phyloP scores from a whole-genome alignment of 2,329 filamentous ascomycete species.

The Onygenales sp. region DNA sequence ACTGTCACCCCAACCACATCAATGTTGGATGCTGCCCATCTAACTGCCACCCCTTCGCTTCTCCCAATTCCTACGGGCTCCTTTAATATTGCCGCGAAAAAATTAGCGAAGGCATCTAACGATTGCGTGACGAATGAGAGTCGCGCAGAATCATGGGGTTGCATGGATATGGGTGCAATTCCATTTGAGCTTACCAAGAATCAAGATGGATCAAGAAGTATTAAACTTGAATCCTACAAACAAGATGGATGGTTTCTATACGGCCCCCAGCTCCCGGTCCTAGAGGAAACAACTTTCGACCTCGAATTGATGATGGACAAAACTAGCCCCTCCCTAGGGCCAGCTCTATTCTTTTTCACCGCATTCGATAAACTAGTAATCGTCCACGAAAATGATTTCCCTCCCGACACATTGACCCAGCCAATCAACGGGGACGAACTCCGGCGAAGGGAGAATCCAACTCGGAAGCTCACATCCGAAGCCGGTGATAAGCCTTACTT shows the following conservation, averaged over 20 bases:
- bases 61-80: slow-evolving; percentile 41
- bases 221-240: slow-evolving; percentile 31
- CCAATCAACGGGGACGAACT: slow-evolving; percentile 14
- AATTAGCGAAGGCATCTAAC: slow-evolving; percentile 37
- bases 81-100: slow-evolving; percentile 38
- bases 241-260: slow-evolving; percentile 41
- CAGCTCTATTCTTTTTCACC: slow-evolving; percentile 54
- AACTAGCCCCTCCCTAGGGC: slow-evolving; percentile 46
- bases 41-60: slow-evolving; percentile 37
- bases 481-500: slow-evolving; percentile 58
- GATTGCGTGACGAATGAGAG: slow-evolving; percentile 39
- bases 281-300: slow-evolving; percentile 33
- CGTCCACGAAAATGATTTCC: slow-evolving; percentile 29
- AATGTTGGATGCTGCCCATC: slow-evolving; percentile 42
- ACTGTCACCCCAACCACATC: slow-evolving; percentile 39
- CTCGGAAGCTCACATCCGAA: slow-evolving; percentile 31
- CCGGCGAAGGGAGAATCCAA: slow-evolving; percentile 16
- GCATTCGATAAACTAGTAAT: slow-evolving; percentile 58
- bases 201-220: slow-evolving; percentile 17
- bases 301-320: slow-evolving; percentile 50
- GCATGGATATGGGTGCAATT: slow-evolving; percentile 26
- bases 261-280: slow-evolving; percentile 51
- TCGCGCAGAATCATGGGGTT: slow-evolving; percentile 44
- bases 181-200: slow-evolving; percentile 14
- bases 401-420: slow-evolving; percentile 3